Evolutionary conservation across 306 rosid species (phyloP), one percentile per base, ranked within the genome.

Genomic region (Prunus salicina): DNA sequence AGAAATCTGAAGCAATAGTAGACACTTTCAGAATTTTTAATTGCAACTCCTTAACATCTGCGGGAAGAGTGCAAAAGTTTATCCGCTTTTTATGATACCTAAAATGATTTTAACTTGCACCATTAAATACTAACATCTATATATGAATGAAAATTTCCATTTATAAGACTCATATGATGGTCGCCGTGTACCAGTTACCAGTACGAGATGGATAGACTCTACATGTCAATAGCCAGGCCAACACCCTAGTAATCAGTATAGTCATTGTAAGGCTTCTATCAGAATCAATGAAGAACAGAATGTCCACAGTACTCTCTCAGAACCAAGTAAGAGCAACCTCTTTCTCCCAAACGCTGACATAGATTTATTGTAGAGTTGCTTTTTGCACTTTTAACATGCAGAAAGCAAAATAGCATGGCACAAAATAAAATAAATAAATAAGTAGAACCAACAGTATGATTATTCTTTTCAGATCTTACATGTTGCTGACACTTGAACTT

Each of bases 401-500:
- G n/a, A 76, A 38, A 22, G 16, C 8, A 19, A 22, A 58, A 38
- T 5, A 65, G 38, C 56, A 7, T 68, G 61, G 30, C 68, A 45
- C 34, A 58, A 22, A 9, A 34, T 58, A 24, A 60, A 41, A 8
- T 7, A 15, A 22, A 62, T 38, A 25, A 22, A 65, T 15, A 14
- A 84, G 16, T 53, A 46, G 49, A 47, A 30, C 27, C 4, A 16
- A 28, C 25, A 60, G 27, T 56, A 55, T 4, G 71, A 63, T 41
- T 15, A 43, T 24, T 83, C 65, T 65, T 49, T 14, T 25, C 47
- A 46, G 83, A 69, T 28, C 68, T 84, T 85, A 92, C 98, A 86
- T 94, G 98, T 50, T 85, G 96, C 16, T 91, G 89, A 83, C 96
- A 94, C 90, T 88, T 94, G 92, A 90, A 94, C n/a, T 82, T 94